Conservation (phyloP, 2,329 filamentous ascomycete species). For the Epichloe aotearoae region DNA sequence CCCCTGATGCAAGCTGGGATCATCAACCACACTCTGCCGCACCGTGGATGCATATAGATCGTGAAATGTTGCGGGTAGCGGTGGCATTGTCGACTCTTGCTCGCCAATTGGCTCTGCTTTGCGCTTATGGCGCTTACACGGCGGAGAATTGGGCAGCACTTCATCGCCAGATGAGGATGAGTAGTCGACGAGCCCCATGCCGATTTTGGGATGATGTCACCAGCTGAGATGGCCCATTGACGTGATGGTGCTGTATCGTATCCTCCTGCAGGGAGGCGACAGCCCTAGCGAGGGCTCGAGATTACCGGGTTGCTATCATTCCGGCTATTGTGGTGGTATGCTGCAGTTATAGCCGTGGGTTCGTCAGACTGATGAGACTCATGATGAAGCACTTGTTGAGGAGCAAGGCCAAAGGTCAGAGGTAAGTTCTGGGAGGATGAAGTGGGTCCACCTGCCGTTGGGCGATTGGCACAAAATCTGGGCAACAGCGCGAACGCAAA, state of each 20-base stretch:
- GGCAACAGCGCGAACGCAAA: too few relatives aligned
- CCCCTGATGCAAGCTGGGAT: conserved; percentile 74
- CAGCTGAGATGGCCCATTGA: not conserved
- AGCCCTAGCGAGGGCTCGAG: not conserved
- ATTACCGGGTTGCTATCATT: not conserved
- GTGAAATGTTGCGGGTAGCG: conserved; percentile 69
- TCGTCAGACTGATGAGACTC: not conserved
- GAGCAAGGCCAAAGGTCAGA: not conserved
- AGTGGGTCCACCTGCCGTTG: too few relatives aligned
- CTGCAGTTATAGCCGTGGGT: not conserved
- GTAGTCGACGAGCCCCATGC: conserved; percentile 47
- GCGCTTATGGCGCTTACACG: conserved; percentile 5
- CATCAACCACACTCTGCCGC: conserved; percentile 64
- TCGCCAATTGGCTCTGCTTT: not conserved
- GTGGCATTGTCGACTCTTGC: conserved; percentile 38
- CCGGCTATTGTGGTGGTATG: not conserved
- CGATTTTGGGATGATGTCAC: not conserved
- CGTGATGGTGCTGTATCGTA: not conserved
- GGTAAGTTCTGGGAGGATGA: too few relatives aligned
- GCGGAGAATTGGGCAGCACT: conserved; percentile 12
- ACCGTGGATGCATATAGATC: conserved; percentile 80
- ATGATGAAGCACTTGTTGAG: not conserved
- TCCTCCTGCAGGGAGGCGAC: not conserved
- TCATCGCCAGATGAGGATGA: conserved; percentile 30
- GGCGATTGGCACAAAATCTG: too few relatives aligned